Evolutionary conservation across 129 eudicot genomes (phyloP), one percentile per base, ranked within the genome.

Genomic region (Tagetes erecta): DNA sequence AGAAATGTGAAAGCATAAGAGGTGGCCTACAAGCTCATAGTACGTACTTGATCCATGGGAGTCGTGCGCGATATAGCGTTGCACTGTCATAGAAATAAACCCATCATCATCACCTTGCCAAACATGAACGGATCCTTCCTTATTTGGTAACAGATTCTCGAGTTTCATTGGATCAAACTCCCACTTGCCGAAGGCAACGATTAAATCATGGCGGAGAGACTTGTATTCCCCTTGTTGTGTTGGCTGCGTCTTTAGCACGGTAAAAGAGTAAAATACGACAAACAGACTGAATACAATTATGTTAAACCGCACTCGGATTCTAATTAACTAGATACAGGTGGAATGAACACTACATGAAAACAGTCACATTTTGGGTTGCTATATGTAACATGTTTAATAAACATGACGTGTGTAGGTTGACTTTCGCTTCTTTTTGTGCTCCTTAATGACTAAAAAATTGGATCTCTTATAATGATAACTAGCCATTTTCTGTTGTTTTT

Each of bases 91-190:
- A 11, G 92, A 90, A 3, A 78, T 86, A 31, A 89, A 58, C 37
- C 31, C 36, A 68, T 92, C 98, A 30, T 89, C 92, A 44, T 89
- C 96, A 57, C 98, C 98, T 12, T 81, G 84, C 98, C 98, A 89
- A n/a, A 92, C 13, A 72, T 92, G 92, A 56, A 89, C 95, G 0
- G 83, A 75, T 31, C 83, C 97, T 78, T 85, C 91, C 35, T 83
- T 72, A 44, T 85, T 53, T 3, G 87, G 82, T 68, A 80, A 89
- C 46, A 88, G 94, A 41, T 85, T 85, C 60, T 81, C 80, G 53
- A 92, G 42, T n/a, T 92, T 90, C 79, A 79, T 82, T 27, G 98
- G 98, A 83, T 84, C 91, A 56, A 90, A 90, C 74, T 87, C 98
- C 98, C 98, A 90, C 3, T 70, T 86, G 4, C 95, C 91, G 20